phyloP scores from a whole-genome alignment of 169 alveolate species.

The Eimeria maxima region DNA sequence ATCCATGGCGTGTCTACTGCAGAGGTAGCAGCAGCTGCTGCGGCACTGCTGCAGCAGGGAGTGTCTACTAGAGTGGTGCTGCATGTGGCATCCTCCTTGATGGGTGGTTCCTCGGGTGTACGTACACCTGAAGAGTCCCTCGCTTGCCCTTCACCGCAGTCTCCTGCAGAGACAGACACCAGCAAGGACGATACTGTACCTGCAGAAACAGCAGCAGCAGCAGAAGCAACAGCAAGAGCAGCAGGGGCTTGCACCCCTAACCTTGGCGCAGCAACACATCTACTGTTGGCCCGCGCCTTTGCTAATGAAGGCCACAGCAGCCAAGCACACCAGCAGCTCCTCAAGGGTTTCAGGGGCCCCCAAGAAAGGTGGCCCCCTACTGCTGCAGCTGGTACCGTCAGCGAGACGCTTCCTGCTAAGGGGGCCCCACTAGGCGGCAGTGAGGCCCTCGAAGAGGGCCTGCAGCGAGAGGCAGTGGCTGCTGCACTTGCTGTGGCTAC shows the following conservation, averaged over 20 bases:
- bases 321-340: slow-evolving; percentile 5
- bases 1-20: slow-evolving; percentile 3
- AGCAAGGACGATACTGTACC: neutral
- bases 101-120: neutral
- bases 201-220: slow-evolving; percentile 9
- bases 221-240: too few relatives aligned
- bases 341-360: neutral
- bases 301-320: slow-evolving; percentile 30
- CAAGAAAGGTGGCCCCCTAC: neutral
- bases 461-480: slow-evolving; percentile 41
- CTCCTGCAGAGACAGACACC: neutral
- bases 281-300: slow-evolving; percentile 20
- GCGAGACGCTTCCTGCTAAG: neutral
- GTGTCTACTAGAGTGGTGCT: neutral
- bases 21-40: slow-evolving; percentile 27
- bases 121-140: neutral
- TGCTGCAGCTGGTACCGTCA: neutral
- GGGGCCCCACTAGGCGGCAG: neutral
- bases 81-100: neutral
- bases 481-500: slow-evolving; percentile 18
- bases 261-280: neutral
- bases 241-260: neutral
- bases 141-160: too few relatives aligned
- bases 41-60: slow-evolving; percentile 60
- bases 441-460: neutral